Evolutionary conservation across 192 early-diverging fungal species (phyloP).

Genomic region (Spizellomyces sp.): DNA sequence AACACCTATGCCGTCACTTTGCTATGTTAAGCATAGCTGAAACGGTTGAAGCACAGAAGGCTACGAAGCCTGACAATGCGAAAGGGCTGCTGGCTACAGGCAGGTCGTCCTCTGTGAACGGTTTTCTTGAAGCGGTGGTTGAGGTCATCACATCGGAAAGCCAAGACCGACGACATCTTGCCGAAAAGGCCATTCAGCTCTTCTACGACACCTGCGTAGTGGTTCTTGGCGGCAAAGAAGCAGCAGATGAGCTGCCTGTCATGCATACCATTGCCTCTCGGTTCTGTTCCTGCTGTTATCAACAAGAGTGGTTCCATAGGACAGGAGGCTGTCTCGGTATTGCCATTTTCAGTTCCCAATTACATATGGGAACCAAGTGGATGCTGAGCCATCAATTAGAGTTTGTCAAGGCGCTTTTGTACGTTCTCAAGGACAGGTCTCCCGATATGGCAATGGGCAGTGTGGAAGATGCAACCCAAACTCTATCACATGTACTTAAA

Average conservation of each 20-base stretch:
- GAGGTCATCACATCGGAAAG: constrained; percentile 75
- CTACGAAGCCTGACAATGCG: constrained; percentile 28
- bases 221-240: constrained; percentile 61
- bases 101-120: constrained; percentile 43
- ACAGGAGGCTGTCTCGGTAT: constrained; percentile 91
- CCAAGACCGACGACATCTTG: constrained; percentile 58
- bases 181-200: constrained; percentile 63
- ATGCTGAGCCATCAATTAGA: constrained; percentile 93
- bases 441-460: constrained; percentile 76
- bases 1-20: constrained; percentile 75
- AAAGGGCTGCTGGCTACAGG: neutral
- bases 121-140: constrained; percentile 80
- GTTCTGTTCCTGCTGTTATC: constrained; percentile 91
- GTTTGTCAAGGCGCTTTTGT: constrained; percentile 89
- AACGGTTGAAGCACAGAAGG: constrained; percentile 52
- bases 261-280: constrained; percentile 80
- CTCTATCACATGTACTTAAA: constrained; percentile 71
- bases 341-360: constrained; percentile 74
- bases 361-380: constrained; percentile 88
- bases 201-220: constrained; percentile 62
- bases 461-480: constrained; percentile 71
- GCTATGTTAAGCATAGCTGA: constrained; percentile 73
- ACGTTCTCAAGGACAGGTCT: constrained; percentile 90
- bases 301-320: constrained; percentile 83
- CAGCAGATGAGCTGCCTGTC: constrained; percentile 64